Conservation (phyloP, 768 basidiomycete genomes). For the Mycena chlorophos region DNA sequence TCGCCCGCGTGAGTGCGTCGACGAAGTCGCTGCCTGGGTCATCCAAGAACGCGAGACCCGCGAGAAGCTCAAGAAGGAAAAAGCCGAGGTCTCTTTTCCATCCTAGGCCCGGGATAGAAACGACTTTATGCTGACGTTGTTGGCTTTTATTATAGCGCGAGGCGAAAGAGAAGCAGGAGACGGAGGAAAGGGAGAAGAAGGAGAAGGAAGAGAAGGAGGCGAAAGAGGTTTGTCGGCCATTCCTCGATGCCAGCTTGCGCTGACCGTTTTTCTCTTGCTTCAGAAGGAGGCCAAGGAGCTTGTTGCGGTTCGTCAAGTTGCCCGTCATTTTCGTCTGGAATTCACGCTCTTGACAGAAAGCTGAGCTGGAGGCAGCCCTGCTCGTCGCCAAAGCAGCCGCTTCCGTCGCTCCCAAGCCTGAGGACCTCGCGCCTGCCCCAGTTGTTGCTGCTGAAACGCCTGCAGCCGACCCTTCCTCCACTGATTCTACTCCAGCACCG, state of each 20-base stretch:
- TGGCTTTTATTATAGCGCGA: constrained; percentile 57
- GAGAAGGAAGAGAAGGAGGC: constrained; percentile 56
- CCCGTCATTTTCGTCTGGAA: neutral
- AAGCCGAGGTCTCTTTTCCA: constrained; percentile 47
- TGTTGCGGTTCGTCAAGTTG: constrained; percentile 48
- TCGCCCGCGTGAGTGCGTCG: constrained; percentile 82
- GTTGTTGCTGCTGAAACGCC: neutral
- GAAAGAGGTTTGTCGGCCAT: constrained; percentile 39
- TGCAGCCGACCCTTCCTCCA: constrained; percentile 28
- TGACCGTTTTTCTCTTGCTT: constrained; percentile 5
- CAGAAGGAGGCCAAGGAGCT: constrained; percentile 55
- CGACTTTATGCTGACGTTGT: constrained; percentile 21
- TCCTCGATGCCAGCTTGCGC: neutral
- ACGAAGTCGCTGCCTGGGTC: constrained; percentile 77
- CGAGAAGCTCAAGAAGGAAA: constrained; percentile 83
- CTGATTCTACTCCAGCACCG: constrained; percentile 35
- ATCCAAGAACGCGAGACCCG: constrained; percentile 79
- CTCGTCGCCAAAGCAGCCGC: constrained; percentile 54
- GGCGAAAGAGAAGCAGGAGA: constrained; percentile 78
- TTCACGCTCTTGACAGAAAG: constrained; percentile 42
- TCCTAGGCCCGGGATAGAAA: constrained; percentile 3
- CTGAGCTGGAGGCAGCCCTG: constrained; percentile 55
- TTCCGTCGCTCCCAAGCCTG: constrained; percentile 36
- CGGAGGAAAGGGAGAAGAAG: constrained; percentile 64
- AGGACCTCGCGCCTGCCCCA: constrained; percentile 34